phyloP scores from a whole-genome alignment of 1,284 basidiomycete species.

The Ganoderma meredithae region DNA sequence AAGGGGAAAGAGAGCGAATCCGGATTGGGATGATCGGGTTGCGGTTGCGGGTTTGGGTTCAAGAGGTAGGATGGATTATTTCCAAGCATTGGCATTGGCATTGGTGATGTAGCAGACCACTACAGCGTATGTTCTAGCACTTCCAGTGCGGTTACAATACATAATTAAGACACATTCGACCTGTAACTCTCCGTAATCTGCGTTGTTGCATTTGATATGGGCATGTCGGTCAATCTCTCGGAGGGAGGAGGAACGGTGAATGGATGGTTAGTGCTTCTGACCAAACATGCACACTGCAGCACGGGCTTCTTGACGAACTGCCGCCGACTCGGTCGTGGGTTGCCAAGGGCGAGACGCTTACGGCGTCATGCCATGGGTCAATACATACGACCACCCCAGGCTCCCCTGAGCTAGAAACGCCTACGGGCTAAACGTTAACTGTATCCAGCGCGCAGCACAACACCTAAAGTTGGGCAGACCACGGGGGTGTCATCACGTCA shows the following conservation, averaged over 20 bases:
- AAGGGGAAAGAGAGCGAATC: not conserved
- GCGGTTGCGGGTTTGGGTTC: not conserved
- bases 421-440: not conserved
- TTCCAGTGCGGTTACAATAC: not conserved
- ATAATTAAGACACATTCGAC: not conserved
- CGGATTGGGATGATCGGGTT: not conserved
- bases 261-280: conserved; percentile 3
- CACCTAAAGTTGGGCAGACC: not conserved
- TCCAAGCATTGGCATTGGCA: too few species aligned
- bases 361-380: not conserved
- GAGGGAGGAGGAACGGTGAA: not conserved
- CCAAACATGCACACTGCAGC: not conserved
- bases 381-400: not conserved
- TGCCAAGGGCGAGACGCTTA: not conserved
- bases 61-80: not conserved
- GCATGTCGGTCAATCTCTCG: too few species aligned
- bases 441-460: conserved; percentile 2
- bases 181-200: not conserved
- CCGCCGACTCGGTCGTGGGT: not conserved
- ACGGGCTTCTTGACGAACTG: not conserved
- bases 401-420: not conserved
- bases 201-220: not conserved
- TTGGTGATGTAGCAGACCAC: not conserved
- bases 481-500: not conserved
- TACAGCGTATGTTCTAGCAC: not conserved